A percentile compares a stretch with the other conserved stretches of the same genome.
phyloP scores from a whole-genome alignment of 2,329 filamentous ascomycete genomes.

The Elsinoe batatas region DNA sequence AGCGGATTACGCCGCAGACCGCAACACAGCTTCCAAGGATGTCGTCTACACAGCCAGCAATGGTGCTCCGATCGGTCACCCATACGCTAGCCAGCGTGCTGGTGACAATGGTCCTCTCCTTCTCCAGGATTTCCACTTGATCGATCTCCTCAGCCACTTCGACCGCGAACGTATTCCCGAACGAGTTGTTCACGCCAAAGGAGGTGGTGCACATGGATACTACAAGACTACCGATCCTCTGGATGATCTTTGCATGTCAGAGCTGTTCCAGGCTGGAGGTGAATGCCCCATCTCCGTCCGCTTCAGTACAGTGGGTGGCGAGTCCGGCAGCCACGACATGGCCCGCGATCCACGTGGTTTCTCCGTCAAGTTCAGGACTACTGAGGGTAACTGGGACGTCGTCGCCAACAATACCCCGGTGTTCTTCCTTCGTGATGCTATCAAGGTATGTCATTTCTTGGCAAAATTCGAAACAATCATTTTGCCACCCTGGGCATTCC shows the following conservation, averaged over 20 bases:
- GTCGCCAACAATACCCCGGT: constrained; percentile 66
- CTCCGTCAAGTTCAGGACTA: constrained; percentile 62
- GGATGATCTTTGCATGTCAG: constrained; percentile 37
- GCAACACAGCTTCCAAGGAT: constrained; percentile 34
- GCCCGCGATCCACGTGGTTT: constrained; percentile 66
- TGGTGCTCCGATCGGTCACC: constrained; percentile 42
- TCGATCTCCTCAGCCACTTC: constrained; percentile 42
- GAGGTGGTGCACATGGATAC: constrained; percentile 39
- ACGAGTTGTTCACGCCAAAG: constrained; percentile 43
- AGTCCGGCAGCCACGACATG: constrained; percentile 60
- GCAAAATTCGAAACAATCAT: no score
- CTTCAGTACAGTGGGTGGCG: constrained; percentile 68
- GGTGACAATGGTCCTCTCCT: constrained; percentile 51
- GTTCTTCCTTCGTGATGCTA: constrained; percentile 63
- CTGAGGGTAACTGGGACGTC: constrained; percentile 65
- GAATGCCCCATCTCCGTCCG: constrained; percentile 57
- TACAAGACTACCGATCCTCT: constrained; percentile 38
- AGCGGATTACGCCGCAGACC: constrained; percentile 37
- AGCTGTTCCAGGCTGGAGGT: constrained; percentile 53
- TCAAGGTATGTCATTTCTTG: constrained; percentile 36
- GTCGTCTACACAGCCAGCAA: constrained; percentile 48
- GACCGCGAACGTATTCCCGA: constrained; percentile 42
- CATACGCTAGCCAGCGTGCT: constrained; percentile 47
- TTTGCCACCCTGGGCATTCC: no score
- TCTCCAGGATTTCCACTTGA: constrained; percentile 42